These are phyloP conservation scores for Pelagophyceae sp. DNA, from an alignment of 352 stramenopile genomes.

Conservation along the genomic window DNA sequence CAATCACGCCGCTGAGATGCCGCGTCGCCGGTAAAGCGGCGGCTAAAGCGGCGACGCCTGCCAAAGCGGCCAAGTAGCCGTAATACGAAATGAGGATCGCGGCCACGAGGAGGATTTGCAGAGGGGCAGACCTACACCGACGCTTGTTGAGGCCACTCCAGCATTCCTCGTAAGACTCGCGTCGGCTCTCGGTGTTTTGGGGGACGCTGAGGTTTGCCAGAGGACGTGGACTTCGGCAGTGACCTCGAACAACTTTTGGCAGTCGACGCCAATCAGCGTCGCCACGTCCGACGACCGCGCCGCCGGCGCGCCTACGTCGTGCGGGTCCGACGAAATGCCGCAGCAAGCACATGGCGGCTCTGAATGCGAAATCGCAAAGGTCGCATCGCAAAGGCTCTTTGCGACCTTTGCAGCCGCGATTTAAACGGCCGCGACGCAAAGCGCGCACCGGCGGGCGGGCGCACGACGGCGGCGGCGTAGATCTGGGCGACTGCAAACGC, in stretches of 20 bases:
- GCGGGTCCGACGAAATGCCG: too few species aligned
- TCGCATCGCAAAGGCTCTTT: too few species aligned
- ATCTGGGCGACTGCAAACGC: background rate
- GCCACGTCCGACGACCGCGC: constrained; percentile 40
- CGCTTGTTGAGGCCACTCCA: too few species aligned
- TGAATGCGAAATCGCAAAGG: too few species aligned
- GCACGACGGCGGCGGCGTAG: background rate
- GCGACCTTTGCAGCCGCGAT: background rate
- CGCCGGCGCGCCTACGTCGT: background rate
- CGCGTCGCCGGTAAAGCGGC: background rate
- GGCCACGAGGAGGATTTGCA: constrained; percentile 33
- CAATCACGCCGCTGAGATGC: background rate
- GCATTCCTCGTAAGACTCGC: too few species aligned
- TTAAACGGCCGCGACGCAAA: background rate
- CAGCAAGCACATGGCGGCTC: too few species aligned
- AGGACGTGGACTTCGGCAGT: constrained; percentile 46
- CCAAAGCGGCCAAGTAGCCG: constrained; percentile 23
- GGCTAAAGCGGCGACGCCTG: constrained; percentile 15
- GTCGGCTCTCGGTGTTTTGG: too few species aligned
- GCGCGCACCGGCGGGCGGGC: background rate
- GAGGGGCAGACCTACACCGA: constrained; percentile 21
- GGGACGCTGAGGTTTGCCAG: too few species aligned
- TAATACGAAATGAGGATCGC: constrained; percentile 31
- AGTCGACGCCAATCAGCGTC: constrained; percentile 52
- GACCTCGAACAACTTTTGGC: constrained; percentile 57